Base-by-base conservation (phyloP, 768 basidiomycete genomes). In the Leccinellum luteum region DNA sequence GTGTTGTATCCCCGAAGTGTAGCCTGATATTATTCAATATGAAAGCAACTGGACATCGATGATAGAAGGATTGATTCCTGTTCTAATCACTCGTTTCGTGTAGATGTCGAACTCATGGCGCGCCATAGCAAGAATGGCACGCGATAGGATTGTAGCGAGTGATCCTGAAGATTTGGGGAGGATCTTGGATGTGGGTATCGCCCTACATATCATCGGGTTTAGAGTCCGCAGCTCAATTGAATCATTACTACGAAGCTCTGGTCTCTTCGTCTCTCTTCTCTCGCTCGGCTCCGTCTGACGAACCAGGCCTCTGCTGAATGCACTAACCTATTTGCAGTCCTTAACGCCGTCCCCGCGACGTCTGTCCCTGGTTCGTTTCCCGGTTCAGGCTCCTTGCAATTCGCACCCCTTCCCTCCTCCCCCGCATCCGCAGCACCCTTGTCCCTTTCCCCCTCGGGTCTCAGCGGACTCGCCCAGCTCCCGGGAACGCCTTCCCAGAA, bases 91-190 rank as follows among this genome's bases (percentile, higher is more conserved):
- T 50, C 1, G 28, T 44, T 59, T 52, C 25, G 60, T 17, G 34
- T 64, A 93, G 91, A 91, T 91, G 87, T 85, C 88, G 41, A 93
- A 94, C 64, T 90, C 87, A 67, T 94, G 92, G 92, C 80, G 92
- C 53, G 84, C 91, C 1, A 66, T 93, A 54, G 91, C 91, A n/a
- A 81, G 76, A 60, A 90, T 92, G 88, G 90, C 91, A 32, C 81
- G 87, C 66, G 91, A 93, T 69, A 78, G 85, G 31, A 81, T 93
- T 54, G 84, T 92, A 21, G 76, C 79, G 17, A 76, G 87, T 51
- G 80, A 88, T 61, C 89, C 91, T 1, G 84, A 85, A 60, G 87
- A 92, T 55, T 61, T 91, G 48, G 67, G 69, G 9, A 76, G 81
- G 58, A 81, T 92, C 56, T 76, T 93, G 30, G 84, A 82, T 48